Evolutionary conservation across 2,329 filamentous ascomycete genomes (phyloP), one percentile per base, ranked within the genome.

Genomic region (Ceratocystis variospora): DNA sequence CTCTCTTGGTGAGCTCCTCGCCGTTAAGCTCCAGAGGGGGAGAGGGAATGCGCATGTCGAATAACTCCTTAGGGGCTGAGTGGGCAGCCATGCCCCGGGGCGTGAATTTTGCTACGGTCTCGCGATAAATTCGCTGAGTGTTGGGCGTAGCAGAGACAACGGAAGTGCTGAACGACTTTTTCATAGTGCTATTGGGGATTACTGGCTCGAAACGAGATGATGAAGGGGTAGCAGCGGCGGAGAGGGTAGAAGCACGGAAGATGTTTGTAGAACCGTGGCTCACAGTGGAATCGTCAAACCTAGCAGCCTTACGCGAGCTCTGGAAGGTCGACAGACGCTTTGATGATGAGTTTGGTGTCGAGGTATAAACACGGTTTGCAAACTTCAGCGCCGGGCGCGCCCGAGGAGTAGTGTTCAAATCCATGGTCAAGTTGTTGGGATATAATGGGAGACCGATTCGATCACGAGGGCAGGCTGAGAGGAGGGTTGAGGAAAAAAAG

Each of bases 41-140:
- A 19, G 80, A 81, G 28, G 80, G 77, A 67, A 85, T 85, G 70
- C 81, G 80, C 81, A 84, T 81, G 33, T 77, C 73, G 71, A 85
- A 85, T 17, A 82, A 76, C 57, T 84, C 80, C 68, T 78, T 78
- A 19, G 64, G 41, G 1, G 76, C 73, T 5, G 78, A 76, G 71
- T 78, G 79, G 31, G 79, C 75, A 69, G 79, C 76, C 76, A 84
- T 76, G 66, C 79, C 80, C 46, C 78, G 78, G 25, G 79, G 76
- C 4, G 76, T 78, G 63, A 77, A 76, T 71, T 82, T 79, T 37
- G 77, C 76, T 1, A 77, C 78, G 1, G 76, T 76, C 66, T 77
- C 77, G 59, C 79, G 77, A 62, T 76, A 76, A 69, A 77, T 69
- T 71, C 77, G 71, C 71, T 73, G 75, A 53, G 76, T 73, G 63